Conservation (phyloP, 441 rosid species). For the Metrosideros polymorpha region DNA sequence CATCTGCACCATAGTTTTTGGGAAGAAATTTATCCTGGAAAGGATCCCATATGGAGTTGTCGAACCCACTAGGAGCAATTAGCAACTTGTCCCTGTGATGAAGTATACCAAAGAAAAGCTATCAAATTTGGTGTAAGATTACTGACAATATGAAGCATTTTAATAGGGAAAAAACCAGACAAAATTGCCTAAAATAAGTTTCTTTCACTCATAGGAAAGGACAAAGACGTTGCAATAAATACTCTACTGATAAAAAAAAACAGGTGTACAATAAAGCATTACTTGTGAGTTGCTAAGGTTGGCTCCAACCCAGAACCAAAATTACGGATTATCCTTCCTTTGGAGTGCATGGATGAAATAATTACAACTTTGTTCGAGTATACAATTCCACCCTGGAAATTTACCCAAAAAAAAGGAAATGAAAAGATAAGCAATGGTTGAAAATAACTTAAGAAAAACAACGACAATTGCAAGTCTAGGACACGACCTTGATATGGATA, state of each 20-base stretch:
- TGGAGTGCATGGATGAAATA: slow-evolving; percentile 45
- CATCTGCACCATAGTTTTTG: slow-evolving; percentile 36
- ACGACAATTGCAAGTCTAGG: background rate
- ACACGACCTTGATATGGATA: background rate
- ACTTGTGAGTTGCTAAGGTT: slow-evolving; percentile 51
- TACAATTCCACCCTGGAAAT: slow-evolving; percentile 69
- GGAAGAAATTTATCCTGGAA: slow-evolving; percentile 52
- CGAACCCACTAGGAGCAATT: slow-evolving; percentile 52
- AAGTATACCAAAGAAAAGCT: background rate
- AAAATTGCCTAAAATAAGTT: background rate
- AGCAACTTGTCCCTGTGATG: slow-evolving; percentile 54
- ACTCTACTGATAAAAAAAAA: background rate
- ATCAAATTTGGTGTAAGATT: background rate
- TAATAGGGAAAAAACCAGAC: background rate
- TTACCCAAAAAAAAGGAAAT: background rate
- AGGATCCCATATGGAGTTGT: slow-evolving; percentile 62
- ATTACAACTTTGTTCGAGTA: slow-evolving; percentile 69
- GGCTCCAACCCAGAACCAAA: slow-evolving; percentile 47
- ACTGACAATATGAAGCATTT: background rate
- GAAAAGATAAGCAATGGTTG: background rate
- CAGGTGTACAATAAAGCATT: background rate
- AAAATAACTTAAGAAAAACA: background rate
- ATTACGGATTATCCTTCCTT: slow-evolving; percentile 31
- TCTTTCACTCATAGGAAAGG: background rate
- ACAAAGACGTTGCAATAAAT: background rate